These are phyloP conservation scores for Hypoxylon sp. DNA, from an alignment of 2,329 filamentous ascomycete genomes.

Conservation along the genomic window DNA sequence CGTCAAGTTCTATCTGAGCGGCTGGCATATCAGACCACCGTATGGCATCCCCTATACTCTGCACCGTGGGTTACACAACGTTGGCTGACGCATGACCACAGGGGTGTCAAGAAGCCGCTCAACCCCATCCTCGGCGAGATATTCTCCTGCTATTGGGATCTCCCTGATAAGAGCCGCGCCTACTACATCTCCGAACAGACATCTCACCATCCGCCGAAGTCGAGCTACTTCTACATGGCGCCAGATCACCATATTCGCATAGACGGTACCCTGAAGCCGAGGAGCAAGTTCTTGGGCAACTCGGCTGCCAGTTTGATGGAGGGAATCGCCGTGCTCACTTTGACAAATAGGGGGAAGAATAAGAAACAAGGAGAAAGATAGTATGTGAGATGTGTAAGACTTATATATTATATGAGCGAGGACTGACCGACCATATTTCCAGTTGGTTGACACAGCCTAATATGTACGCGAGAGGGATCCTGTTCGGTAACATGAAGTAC, in stretches of 20 bases:
- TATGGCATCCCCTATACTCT: conserved; percentile 61
- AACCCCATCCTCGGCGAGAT: conserved; percentile 97
- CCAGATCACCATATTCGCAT: conserved; percentile 94
- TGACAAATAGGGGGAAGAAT: conserved; percentile 81
- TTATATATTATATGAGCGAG: background rate
- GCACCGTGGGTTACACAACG: background rate
- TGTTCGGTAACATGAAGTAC: conserved; percentile 99
- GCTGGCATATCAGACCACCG: conserved; percentile 99
- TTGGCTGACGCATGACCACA: conserved; percentile 54
- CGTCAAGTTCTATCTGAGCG: conserved; percentile 97
- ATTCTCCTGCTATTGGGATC: conserved; percentile 96
- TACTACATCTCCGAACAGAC: conserved; percentile 99
- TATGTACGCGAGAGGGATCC: conserved; percentile 97
- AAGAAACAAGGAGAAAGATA: conserved; percentile 82
- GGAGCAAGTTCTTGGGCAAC: conserved; percentile 95
- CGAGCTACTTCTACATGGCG: conserved; percentile 98
- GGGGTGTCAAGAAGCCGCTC: conserved; percentile 96
- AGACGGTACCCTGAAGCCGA: conserved; percentile 93
- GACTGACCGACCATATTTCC: conserved; percentile 40
- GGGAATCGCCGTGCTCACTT: conserved; percentile 86
- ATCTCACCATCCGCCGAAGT: conserved; percentile 97
- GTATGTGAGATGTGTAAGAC: conserved; percentile 64
- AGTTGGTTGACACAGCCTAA: conserved; percentile 96
- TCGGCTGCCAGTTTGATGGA: conserved; percentile 99
- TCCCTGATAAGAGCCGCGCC: conserved; percentile 83